Percentiles rank a stretch among this genome's conserved stretches.
These are phyloP conservation scores for Colletotrichum lupini DNA, from an alignment of 2,329 filamentous ascomycete species.

Conservation along the genomic window DNA sequence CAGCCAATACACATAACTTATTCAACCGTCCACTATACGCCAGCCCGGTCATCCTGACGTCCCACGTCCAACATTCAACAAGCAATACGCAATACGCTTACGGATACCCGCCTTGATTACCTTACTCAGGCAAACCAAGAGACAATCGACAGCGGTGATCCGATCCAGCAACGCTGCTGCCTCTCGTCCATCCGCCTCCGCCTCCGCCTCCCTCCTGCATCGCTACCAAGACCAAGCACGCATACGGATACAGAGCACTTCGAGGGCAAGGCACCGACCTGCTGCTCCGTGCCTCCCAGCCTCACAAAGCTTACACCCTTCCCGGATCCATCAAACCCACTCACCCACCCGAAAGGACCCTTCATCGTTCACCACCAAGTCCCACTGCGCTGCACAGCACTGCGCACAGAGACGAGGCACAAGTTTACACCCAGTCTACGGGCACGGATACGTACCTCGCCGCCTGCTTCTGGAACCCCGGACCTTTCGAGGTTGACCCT, in stretches of 20 bases:
- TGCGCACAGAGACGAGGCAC: neutral
- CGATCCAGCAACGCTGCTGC: slow-evolving; percentile 16
- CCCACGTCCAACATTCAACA: neutral
- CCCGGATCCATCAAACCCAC: neutral
- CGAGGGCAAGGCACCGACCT: neutral
- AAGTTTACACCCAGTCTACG: neutral
- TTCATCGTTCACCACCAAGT: neutral
- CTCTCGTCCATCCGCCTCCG: neutral
- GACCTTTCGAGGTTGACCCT: slow-evolving; percentile 6
- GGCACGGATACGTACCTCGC: neutral
- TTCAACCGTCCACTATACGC: too few species aligned
- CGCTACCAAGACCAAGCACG: neutral
- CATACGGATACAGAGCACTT: neutral
- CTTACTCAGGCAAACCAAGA: neutral
- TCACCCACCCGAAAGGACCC: slow-evolving; percentile 6
- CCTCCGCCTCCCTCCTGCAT: neutral
- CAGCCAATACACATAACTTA: too few species aligned
- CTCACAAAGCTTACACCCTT: neutral
- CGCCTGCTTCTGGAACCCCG: neutral
- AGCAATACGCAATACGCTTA: neutral
- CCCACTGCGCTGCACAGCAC: neutral
- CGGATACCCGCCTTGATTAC: neutral
- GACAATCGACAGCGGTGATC: neutral
- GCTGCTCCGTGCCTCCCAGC: slow-evolving; percentile 4
- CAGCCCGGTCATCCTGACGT: neutral